Conservation (phyloP, 345 rosid species). For the Eutrema japonicum region DNA sequence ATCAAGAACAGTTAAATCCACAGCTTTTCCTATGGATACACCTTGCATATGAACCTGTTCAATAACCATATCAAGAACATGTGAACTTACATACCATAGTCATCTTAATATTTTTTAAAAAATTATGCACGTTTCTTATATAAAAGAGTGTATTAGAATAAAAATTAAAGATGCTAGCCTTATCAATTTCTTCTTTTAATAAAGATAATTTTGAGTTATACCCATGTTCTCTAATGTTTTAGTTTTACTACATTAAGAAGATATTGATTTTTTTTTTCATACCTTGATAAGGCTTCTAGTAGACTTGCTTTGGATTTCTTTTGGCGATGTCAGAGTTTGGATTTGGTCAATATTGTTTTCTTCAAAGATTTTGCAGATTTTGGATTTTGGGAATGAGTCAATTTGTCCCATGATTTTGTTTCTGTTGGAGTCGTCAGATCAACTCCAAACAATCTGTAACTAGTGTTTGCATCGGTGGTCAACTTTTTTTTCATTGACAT, state of each 20-base stretch:
- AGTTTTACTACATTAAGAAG: neutral
- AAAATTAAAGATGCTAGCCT: neutral
- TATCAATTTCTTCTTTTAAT: neutral
- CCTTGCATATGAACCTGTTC: slow-evolving; percentile 70
- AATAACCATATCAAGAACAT: slow-evolving; percentile 6
- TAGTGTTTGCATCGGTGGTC: slow-evolving; percentile 27
- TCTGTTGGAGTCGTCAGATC: slow-evolving; percentile 30
- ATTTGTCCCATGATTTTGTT: slow-evolving; percentile 20
- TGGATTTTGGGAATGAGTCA: slow-evolving; percentile 30
- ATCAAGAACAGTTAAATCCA: slow-evolving; percentile 60
- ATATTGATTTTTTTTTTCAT: neutral
- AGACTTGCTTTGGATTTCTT: slow-evolving; percentile 49
- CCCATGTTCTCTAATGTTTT: neutral
- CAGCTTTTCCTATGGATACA: slow-evolving; percentile 55
- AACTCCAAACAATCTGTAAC: slow-evolving; percentile 58
- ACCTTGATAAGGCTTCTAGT: slow-evolving; percentile 66
- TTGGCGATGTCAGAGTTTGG: slow-evolving; percentile 17
- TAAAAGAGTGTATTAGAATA: neutral
- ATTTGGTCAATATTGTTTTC: slow-evolving; percentile 33
- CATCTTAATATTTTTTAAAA: neutral
- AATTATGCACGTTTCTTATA: neutral
- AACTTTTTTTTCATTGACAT: slow-evolving; percentile 8
- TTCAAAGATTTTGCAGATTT: slow-evolving; percentile 26
- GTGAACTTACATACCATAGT: neutral
- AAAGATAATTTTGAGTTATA: neutral